Base-by-base conservation (phyloP, 306 rosid genomes). In the Senna siamea region DNA sequence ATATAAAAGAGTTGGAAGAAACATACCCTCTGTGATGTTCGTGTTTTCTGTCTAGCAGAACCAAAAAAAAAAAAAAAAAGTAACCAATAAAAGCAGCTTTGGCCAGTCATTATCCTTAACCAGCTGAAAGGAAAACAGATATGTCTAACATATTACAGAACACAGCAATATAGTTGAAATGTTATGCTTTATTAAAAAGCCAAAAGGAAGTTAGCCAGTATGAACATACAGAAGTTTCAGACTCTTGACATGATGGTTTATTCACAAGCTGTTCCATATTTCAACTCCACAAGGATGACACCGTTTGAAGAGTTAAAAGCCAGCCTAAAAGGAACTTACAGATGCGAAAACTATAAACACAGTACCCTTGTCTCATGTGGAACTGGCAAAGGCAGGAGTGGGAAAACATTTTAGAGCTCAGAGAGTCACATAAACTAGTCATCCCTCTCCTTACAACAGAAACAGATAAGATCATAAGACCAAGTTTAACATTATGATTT, bases 331-430 rank as follows among this genome's bases (percentile, higher is more conserved):
- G 38, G n/a, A 30, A 9, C 47, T 10, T 52, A 52, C 28, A 18
- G 9, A 46, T 54, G 28, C 57, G 40, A 40, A 67, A 58, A 6
- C 43, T 59, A 69, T 23, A 60, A 69, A 58, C 69, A 5, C 1
- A 37, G 2, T 8, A 17, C 61, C 54, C 75, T 68, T 13, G 60
- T 69, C 44, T 57, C 69, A 10, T 64, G 23, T 44, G 53, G 63
- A 13, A 47, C 26, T 28, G 28, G 8, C 51, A 61, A 43, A 63
- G 56, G 55, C 63, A 71, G 10, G 60, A 66, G 32, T 28, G 47
- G 14, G 9, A 19, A 72, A 72, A 70, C 43, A 66, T 71, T 75
- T 81, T 71, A 57, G 66, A 71, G 43, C 75, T 38, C 63, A 61
- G 1, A 69, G 37, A 58, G 75, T 50, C 34, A 30, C 78, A 47